Evolutionary conservation across 106 monocot species (phyloP).

Genomic region (Dioscorea dumetorum): DNA sequence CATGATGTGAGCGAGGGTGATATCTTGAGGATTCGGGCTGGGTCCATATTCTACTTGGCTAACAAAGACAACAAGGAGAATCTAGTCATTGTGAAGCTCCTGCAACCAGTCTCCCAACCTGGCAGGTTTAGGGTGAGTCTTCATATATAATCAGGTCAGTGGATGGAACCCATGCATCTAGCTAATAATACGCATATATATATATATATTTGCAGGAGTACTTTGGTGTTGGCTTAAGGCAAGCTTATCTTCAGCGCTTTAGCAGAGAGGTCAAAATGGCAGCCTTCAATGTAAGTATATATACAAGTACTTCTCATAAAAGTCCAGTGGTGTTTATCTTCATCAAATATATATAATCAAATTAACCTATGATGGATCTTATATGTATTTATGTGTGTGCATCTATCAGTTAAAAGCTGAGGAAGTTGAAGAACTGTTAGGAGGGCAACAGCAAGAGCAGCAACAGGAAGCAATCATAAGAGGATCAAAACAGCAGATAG

Average conservation of each 20-base stretch:
- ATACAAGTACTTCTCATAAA: too few relatives aligned
- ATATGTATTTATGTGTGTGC: too few relatives aligned
- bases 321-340: too few relatives aligned
- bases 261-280: conserved; percentile 52
- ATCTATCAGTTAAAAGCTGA: neutral
- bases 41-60: conserved; percentile 24
- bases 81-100: conserved; percentile 28
- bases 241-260: conserved; percentile 30
- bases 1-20: conserved; percentile 31
- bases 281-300: conserved; percentile 44
- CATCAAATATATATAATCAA: too few relatives aligned
- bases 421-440: neutral
- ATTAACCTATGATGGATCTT: too few relatives aligned
- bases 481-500: conserved; percentile 11
- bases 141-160: too few relatives aligned
- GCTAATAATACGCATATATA: too few relatives aligned
- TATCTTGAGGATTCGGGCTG: conserved; percentile 28
- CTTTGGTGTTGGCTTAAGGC: conserved; percentile 20
- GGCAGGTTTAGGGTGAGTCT: conserved; percentile 8
- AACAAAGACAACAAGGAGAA: conserved; percentile 33
- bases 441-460: neutral
- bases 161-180: too few relatives aligned
- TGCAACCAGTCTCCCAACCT: conserved; percentile 29
- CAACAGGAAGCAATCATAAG: conserved; percentile 7
- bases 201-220: conserved; percentile 21